These are phyloP conservation scores for Vigna radiata DNA, from an alignment of 306 rosid species.

Conservation along the genomic window DNA sequence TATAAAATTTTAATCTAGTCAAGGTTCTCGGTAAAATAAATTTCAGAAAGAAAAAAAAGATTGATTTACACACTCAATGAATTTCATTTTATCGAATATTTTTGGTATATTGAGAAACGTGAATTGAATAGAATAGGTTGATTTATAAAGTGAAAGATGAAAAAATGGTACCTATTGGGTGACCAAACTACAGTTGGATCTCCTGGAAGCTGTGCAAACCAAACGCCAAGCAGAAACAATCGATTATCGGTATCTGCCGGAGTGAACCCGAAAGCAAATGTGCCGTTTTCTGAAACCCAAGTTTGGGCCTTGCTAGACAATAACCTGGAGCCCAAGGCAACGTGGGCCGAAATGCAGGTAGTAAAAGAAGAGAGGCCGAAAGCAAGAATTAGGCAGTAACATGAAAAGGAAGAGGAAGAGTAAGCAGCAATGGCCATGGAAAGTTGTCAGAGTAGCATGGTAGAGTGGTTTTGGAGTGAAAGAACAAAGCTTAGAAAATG, in stretches of 20 bases:
- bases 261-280: constrained; percentile 89
- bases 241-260: constrained; percentile 41
- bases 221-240: constrained; percentile 62
- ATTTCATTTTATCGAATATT: neutral
- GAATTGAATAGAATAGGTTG: neutral
- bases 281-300: constrained; percentile 80
- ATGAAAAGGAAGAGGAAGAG: neutral
- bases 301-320: constrained; percentile 57
- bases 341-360: constrained; percentile 51
- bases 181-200: constrained; percentile 81
- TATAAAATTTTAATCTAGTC: neutral
- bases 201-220: constrained; percentile 89
- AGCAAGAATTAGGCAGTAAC: constrained; percentile 39
- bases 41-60: neutral
- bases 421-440: constrained; percentile 44
- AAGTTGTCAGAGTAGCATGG: constrained; percentile 3
- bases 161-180: constrained; percentile 60
- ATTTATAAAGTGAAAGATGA: neutral
- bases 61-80: neutral
- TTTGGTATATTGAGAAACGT: neutral
- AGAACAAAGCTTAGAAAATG: constrained; percentile 34
- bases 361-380: constrained; percentile 42
- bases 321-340: constrained; percentile 68
- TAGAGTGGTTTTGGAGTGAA: neutral
- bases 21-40: neutral